Conservation (phyloP, 2,329 filamentous ascomycete genomes). For the Xylaria sp. region DNA sequence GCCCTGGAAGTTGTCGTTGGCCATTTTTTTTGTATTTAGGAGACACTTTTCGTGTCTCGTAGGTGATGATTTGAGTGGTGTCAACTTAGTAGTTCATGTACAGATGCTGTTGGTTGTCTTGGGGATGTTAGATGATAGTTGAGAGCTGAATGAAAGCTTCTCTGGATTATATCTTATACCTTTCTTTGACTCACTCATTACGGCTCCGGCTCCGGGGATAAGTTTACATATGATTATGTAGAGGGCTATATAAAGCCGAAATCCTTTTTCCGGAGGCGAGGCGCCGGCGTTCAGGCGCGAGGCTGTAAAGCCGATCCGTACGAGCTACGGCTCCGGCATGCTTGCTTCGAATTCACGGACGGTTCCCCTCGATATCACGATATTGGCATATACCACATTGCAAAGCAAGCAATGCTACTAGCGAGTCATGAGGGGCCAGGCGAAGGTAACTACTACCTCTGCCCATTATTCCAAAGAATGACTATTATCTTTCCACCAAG, state of each 20-base stretch:
- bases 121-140: neutral
- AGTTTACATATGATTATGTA: neutral
- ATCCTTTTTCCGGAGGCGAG: neutral
- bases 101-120: neutral
- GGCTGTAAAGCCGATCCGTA: neutral
- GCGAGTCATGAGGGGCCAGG: neutral
- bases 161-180: neutral
- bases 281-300: neutral
- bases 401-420: neutral
- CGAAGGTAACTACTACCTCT: neutral
- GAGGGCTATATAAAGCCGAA: neutral
- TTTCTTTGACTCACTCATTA: neutral
- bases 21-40: slow-evolving; percentile 9
- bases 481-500: neutral
- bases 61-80: neutral
- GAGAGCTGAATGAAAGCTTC: neutral
- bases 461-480: neutral
- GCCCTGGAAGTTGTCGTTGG: slow-evolving; percentile 23
- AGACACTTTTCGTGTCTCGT: neutral
- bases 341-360: neutral
- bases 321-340: neutral
- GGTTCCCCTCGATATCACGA: neutral
- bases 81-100: neutral
- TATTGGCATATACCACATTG: neutral
- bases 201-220: too few species aligned